Evolutionary conservation across 2,329 filamentous ascomycete genomes (phyloP).

Genomic region (Fusarium stilboides): DNA sequence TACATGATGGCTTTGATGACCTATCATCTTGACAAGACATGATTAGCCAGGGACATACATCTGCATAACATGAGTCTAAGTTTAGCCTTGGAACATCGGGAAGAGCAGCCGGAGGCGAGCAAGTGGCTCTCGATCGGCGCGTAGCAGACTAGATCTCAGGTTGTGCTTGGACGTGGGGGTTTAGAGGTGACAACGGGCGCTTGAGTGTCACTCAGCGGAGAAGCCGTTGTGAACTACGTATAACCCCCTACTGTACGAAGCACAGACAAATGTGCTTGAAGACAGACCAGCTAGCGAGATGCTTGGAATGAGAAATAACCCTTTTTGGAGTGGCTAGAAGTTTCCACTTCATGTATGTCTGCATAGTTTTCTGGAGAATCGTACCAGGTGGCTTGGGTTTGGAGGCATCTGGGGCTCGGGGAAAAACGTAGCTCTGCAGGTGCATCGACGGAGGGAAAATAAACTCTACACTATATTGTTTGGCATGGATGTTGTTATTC

Average conservation of each 20-base stretch:
- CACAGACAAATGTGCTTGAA: background rate
- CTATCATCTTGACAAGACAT: slow-evolving; percentile 1
- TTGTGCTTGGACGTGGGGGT: slow-evolving; percentile 24
- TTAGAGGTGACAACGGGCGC: slow-evolving; percentile 24
- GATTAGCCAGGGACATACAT: slow-evolving; percentile 16
- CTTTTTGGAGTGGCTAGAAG: slow-evolving; percentile 13
- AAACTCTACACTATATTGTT: slow-evolving; percentile 31
- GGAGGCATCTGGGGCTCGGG: slow-evolving; percentile 11
- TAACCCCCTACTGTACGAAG: slow-evolving; percentile 4
- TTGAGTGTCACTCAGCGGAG: slow-evolving; percentile 11
- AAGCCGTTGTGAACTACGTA: slow-evolving; percentile 5
- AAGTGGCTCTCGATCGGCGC: slow-evolving; percentile 20
- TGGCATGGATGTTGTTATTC: slow-evolving; percentile 1
- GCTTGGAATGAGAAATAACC: slow-evolving; percentile 25
- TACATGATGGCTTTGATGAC: slow-evolving; percentile 10
- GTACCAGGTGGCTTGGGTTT: slow-evolving; percentile 35
- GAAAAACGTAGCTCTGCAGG: slow-evolving; percentile 34
- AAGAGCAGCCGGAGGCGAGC: slow-evolving; percentile 23
- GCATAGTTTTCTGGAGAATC: slow-evolving; percentile 23
- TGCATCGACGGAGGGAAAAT: slow-evolving; percentile 23
- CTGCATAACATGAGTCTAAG: slow-evolving; percentile 19
- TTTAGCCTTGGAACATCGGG: slow-evolving; percentile 11
- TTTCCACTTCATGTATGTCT: background rate
- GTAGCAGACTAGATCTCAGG: slow-evolving; percentile 16
- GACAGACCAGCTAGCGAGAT: background rate